Base-by-base conservation (phyloP, 2,329 filamentous ascomycete genomes). In the Trichophyton simii region DNA sequence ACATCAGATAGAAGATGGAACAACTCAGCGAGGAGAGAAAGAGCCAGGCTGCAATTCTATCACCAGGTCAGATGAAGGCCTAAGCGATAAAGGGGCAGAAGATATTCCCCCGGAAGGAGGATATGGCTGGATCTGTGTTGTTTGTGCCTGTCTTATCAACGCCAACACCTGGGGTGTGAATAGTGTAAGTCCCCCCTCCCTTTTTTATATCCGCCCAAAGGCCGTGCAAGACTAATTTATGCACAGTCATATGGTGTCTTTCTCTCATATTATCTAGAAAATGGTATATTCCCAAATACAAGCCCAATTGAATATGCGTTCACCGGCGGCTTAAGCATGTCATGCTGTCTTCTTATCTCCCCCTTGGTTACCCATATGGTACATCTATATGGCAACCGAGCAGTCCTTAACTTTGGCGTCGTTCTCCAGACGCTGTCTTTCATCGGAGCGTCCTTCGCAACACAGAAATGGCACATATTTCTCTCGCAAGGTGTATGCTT, bases 91-190 rank as follows among this genome's bases (percentile, higher is more conserved):
- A 52, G 74, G 72, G 59, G 67, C 68, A 50, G 69, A 66, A 15
- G 73, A 75, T 61, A 65, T 63, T 20, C 72, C 74, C 36, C 76
- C 76, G 44, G 81, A 85, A 66, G 82, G 82, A 46, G 82, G 83
- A 22, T 85, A 83, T 73, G 82, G 83, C 63, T 85, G 83, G 82
- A 78, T 84, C 22, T 83, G 83, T 60, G 79, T 83, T n/a, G 67
- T 75, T 2, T 78, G 77, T 44, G 75, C 80, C 64, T 78, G 80
- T 58, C 71, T 83, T 64, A 80, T 87, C 62, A 88, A 87, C 68
- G 83, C 80, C 6, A 86, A 89, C 69, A 89, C 87, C 0, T 90
- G 87, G 87, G 87, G 87, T 6, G 75, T 90, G 63, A 90, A 89
- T 70, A 83, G 81, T 61, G 81, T 83, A 66, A 61, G 79, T 67